Conservation (phyloP, 345 rosid species). For the Pugionium dolabratum region DNA sequence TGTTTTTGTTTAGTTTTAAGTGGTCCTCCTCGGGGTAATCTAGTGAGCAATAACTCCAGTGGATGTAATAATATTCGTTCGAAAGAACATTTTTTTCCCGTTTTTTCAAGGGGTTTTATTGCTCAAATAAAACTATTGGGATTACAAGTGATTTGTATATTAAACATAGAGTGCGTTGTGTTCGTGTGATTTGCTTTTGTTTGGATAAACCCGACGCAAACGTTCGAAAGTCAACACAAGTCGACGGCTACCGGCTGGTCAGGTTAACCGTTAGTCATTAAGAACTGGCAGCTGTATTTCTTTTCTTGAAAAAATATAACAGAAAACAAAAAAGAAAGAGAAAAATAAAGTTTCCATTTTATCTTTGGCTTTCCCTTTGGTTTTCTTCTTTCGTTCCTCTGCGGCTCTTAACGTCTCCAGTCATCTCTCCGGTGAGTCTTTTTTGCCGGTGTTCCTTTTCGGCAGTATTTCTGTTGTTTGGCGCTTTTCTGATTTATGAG, state of each 20-base stretch:
- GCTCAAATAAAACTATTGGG: background rate
- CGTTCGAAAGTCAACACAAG: slow-evolving; percentile 39
- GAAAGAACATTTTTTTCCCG: background rate
- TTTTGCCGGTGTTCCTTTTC: background rate
- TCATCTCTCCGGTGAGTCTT: slow-evolving; percentile 31
- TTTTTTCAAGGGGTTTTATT: background rate
- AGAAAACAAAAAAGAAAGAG: background rate
- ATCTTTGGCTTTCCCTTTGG: slow-evolving; percentile 24
- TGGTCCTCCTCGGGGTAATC: background rate
- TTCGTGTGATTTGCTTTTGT: background rate
- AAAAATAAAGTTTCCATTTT: slow-evolving; percentile 2
- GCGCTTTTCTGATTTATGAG: background rate
- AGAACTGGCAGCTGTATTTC: slow-evolving; percentile 36
- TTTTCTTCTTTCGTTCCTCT: slow-evolving; percentile 8
- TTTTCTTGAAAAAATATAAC: background rate
- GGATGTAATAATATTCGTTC: background rate
- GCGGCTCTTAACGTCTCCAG: slow-evolving; percentile 15
- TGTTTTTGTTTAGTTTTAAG: background rate
- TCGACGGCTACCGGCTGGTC: slow-evolving; percentile 32
- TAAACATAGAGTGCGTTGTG: background rate
- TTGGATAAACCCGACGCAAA: slow-evolving; percentile 11
- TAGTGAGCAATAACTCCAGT: background rate
- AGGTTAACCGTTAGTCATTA: slow-evolving; percentile 1
- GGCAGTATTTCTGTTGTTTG: background rate
- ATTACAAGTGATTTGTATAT: background rate